Percentiles rank a stretch among this genome's conserved stretches.
phyloP scores from a whole-genome alignment of 2,329 filamentous ascomycete genomes.

The Epichloe amarillans region DNA sequence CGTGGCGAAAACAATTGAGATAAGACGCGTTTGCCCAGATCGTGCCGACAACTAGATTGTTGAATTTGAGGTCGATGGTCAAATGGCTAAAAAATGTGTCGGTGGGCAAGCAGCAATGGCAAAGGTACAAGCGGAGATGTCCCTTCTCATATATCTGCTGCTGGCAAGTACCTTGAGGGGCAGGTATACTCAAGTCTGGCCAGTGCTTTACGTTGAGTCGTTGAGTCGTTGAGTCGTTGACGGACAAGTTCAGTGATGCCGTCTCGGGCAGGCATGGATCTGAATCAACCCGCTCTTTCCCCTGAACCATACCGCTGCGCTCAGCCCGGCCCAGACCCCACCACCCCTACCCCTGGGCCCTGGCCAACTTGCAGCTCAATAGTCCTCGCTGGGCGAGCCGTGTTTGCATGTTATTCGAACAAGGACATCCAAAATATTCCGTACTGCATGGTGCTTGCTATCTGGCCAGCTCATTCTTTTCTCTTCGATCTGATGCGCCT shows the following conservation, averaged over 20 bases:
- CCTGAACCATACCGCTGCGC: background rate
- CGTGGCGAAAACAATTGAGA: background rate
- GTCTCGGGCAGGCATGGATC: background rate
- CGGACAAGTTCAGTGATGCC: background rate
- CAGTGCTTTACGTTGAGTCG: too few relatives aligned
- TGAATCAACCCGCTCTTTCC: background rate
- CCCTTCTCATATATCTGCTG: background rate
- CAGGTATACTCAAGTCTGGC: background rate
- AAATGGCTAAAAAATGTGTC: background rate
- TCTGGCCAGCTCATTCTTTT: background rate
- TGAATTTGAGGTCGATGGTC: background rate
- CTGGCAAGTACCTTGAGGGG: background rate
- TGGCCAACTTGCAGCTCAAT: background rate
- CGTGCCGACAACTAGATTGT: background rate
- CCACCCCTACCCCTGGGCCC: background rate
- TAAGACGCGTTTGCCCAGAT: background rate
- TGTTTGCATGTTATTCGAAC: background rate
- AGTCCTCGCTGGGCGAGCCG: background rate
- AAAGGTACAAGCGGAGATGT: background rate
- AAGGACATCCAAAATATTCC: background rate
- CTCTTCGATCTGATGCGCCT: background rate
- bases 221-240: too few relatives aligned
- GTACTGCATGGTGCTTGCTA: background rate
- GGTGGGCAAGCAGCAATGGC: too few relatives aligned
- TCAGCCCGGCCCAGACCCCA: background rate